Evolutionary conservation across 2,329 filamentous ascomycete species (phyloP).

Genomic region (Aphanocladium album): DNA sequence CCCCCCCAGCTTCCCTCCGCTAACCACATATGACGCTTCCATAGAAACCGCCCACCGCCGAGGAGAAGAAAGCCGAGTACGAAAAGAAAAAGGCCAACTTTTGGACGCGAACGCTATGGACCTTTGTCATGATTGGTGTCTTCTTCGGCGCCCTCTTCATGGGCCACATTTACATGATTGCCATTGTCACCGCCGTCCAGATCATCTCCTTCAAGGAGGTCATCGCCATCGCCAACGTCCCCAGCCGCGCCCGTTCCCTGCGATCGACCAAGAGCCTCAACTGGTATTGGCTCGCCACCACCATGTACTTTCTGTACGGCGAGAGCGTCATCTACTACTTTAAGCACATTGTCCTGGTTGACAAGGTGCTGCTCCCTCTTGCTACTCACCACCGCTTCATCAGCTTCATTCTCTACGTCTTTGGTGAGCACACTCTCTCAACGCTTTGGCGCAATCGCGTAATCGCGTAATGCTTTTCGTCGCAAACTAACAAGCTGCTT

Average conservation of each 20-base stretch:
- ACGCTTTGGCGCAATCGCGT: background rate
- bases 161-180: slow-evolving; percentile 95
- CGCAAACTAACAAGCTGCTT: slow-evolving; percentile 16
- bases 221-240: slow-evolving; percentile 93
- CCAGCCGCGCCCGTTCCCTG: slow-evolving; percentile 82
- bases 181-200: slow-evolving; percentile 86
- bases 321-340: slow-evolving; percentile 99
- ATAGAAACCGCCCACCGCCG: slow-evolving; percentile 39
- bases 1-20: too few species aligned
- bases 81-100: slow-evolving; percentile 99
- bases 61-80: slow-evolving; percentile 60
- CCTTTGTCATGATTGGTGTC: slow-evolving; percentile 88
- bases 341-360: slow-evolving; percentile 95
- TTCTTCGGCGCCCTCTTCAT: slow-evolving; percentile 94
- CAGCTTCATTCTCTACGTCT: slow-evolving; percentile 95
- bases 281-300: slow-evolving; percentile 98
- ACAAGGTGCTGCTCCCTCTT: slow-evolving; percentile 85
- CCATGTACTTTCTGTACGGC: slow-evolving; percentile 98
- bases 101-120: slow-evolving; percentile 95
- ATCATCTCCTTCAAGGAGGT: slow-evolving; percentile 99
- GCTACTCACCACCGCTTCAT: slow-evolving; percentile 98
- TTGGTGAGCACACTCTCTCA: slow-evolving; percentile 52
- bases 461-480: background rate
- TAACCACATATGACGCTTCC: slow-evolving; percentile 16
- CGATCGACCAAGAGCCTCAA: slow-evolving; percentile 94